Conservation (phyloP, 805 yeast species). For the Candida anglica region DNA sequence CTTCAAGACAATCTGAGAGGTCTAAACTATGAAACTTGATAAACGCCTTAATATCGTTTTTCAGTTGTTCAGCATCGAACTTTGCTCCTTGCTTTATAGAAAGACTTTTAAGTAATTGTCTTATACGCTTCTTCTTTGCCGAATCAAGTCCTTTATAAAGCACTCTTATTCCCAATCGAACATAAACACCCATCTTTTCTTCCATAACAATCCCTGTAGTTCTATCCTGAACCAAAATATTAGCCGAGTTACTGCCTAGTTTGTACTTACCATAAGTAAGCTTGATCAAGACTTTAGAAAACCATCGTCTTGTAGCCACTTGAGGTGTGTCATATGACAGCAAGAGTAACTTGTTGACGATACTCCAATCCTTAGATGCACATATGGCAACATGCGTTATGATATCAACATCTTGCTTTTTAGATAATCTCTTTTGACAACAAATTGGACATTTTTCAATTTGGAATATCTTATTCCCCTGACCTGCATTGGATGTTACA, state of each 20-base stretch:
- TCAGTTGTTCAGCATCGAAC: conserved; percentile 71
- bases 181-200: conserved; percentile 88
- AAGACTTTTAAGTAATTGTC: conserved; percentile 57
- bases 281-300: conserved; percentile 74
- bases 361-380: conserved; percentile 71
- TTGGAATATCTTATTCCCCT: conserved; percentile 45
- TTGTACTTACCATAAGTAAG: conserved; percentile 85
- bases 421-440: conserved; percentile 50
- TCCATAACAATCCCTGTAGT: conserved; percentile 84
- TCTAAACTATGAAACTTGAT: conserved; percentile 80
- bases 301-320: conserved; percentile 87
- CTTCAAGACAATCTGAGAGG: conserved; percentile 58
- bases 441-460: conserved; percentile 82
- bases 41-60: conserved; percentile 66
- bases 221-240: conserved; percentile 90
- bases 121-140: conserved; percentile 56
- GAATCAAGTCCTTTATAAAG: conserved; percentile 71
- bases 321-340: conserved; percentile 73
- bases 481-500: conserved; percentile 15
- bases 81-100: conserved; percentile 81
- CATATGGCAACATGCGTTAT: conserved; percentile 89
- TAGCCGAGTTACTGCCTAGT: conserved; percentile 84
- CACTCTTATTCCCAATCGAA: conserved; percentile 80
- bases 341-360: conserved; percentile 58
- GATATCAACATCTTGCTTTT: conserved; percentile 59